These are phyloP conservation scores for Fusarium euwallaceae DNA, from an alignment of 2,329 filamentous ascomycete species.

Conservation along the genomic window DNA sequence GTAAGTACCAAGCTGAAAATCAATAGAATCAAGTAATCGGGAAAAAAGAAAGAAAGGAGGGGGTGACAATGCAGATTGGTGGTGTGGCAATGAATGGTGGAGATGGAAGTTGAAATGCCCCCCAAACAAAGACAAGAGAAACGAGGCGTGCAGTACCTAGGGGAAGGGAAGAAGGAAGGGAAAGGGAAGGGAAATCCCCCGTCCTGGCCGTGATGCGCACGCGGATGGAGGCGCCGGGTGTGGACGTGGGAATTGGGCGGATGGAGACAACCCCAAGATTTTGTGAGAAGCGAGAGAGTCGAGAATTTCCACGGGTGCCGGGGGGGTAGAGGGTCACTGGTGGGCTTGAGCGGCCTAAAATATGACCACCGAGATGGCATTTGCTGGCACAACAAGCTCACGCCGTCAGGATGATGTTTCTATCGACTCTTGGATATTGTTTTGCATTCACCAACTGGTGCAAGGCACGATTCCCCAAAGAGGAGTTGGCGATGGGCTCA, in stretches of 20 bases:
- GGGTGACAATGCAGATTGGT: conserved; percentile 15
- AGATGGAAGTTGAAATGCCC: conserved; percentile 18
- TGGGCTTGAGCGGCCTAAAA: conserved; percentile 26
- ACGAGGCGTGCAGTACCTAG: conserved; percentile 17
- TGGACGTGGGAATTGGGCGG: conserved; percentile 6
- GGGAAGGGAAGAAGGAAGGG: conserved; percentile 6
- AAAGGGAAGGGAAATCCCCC: background rate
- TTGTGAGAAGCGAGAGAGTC: conserved; percentile 22
- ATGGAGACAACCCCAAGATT: conserved; percentile 20
- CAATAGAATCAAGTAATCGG: conserved; percentile 11
- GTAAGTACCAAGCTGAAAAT: conserved; percentile 8
- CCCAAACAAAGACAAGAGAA: conserved; percentile 4
- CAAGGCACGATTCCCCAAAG: conserved; percentile 38
- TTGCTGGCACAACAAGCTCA: conserved; percentile 19
- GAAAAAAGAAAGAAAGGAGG: background rate
- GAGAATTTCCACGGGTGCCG: conserved; percentile 27
- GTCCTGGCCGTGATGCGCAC: conserved; percentile 28
- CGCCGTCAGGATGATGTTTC: conserved; percentile 11
- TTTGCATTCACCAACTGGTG: conserved; percentile 27
- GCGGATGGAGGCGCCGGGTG: conserved; percentile 16
- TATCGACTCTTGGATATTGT: background rate
- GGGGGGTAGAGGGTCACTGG: background rate
- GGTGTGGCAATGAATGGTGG: conserved; percentile 15
- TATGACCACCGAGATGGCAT: conserved; percentile 28
- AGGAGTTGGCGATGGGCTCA: conserved; percentile 42